Evolutionary conservation across 2,329 filamentous ascomycete species (phyloP), one percentile per base, ranked within the genome.

Genomic region (Rachicladosporium sp.): DNA sequence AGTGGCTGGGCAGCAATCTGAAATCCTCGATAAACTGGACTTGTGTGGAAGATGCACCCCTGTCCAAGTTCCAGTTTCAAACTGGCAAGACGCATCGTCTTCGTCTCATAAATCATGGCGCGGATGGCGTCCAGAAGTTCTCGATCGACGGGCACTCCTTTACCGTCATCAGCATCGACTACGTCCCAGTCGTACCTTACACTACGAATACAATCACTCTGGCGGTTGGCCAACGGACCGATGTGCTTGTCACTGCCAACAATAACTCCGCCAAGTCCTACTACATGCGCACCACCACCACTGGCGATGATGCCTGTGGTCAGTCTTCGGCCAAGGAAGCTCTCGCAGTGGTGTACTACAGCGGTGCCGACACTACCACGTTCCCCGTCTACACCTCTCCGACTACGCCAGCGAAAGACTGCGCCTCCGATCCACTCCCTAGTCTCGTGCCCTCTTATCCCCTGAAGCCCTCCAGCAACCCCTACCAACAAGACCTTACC

Each of bases 301-400:
- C 44, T 4, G 52, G 50, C 44, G 49, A 39, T 36, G 54, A 48
- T 21, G 42, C 44, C 29, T 53, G 51, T 35, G 55, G 50, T 30
- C 50, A 51, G 35, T 48, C 40, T 36, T 49, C 34, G 38, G 23
- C 11, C 40, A 37, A 50, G 1, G 49, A 67, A 35, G 76, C 71
- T 1, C 50, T 75, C 1, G 81, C 79, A 0, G 74, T 70, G 9
- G 66, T 85, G 37, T 81, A 79, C 60, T 85, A 84, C 55, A 67
- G 80, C 29, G 51, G 65, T 6, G 72, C 75, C 8, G 64, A 81
- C 49, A 63, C 62, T 3, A 60, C 57, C 35, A 56, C 59, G n/a
- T 37, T 60, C 2, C 80, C 78, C 0, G 69, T 76, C 46, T 67
- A 71, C 0, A 70, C 46, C 23, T 37, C 34, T 6, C 34, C 39